Base-by-base conservation (phyloP, 2,329 filamentous ascomycete genomes). In the Aspergillus sp. region DNA sequence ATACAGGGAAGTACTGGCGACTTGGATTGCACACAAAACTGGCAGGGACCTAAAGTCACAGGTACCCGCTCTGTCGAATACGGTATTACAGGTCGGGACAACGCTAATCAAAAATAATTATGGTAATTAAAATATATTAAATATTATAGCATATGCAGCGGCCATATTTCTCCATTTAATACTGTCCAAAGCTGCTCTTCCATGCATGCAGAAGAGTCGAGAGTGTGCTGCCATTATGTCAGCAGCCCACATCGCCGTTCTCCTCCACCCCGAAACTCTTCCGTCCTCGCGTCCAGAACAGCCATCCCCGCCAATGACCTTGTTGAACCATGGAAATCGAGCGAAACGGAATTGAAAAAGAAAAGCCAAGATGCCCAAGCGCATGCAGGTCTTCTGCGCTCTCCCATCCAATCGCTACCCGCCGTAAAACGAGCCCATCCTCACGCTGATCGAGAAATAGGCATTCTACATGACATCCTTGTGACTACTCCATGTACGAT, bases 331-430 rank as follows among this genome's bases (percentile, higher is more conserved):
- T n/a, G n/a, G n/a, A n/a, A n/a, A n/a, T n/a, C n/a, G n/a, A n/a
- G n/a, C n/a, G n/a, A n/a, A n/a, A n/a, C n/a, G n/a, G n/a, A n/a
- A n/a, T n/a, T n/a, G n/a, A n/a, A n/a, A n/a, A n/a, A n/a, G n/a
- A n/a, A 22, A 10, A 22, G 10, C 10, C 19, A 5, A 22, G 10
- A 22, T 22, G 19, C 19, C 19, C 19, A 22, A 22, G 19, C 19
- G 19, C 19, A 22, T 22, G 19, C 19, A 22, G 5, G 6, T 10
- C 5, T 6, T 22, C 27, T 19, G 20, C 36, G 41, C 16, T 17
- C 25, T 33, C 35, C 33, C 30, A 22, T 40, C 43, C 43, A 46
- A 46, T 46, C 42, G 36, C 40, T 46, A 46, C 32, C 36, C 38
- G 42, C 42, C 36, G 28, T 34, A 30, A 33, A 35, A 19, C 33